phyloP scores from a whole-genome alignment of 768 basidiomycete genomes.

The Gelatoporia subvermispora region DNA sequence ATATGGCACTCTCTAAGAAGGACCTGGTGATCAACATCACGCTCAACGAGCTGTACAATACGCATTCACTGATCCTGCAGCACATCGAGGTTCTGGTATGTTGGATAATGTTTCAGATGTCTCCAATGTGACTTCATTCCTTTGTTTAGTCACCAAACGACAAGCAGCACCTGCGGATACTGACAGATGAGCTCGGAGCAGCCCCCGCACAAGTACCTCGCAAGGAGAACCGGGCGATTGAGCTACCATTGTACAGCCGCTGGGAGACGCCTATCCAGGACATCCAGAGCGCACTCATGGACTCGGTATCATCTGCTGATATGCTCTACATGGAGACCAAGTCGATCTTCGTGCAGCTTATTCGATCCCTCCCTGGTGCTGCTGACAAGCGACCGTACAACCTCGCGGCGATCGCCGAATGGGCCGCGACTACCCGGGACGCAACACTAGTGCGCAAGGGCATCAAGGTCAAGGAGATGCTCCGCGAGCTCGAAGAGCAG shows the following conservation, averaged over 20 bases:
- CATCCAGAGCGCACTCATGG: slow-evolving; percentile 93
- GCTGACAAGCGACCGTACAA: slow-evolving; percentile 87
- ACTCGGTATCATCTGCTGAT: slow-evolving; percentile 94
- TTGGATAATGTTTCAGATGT: slow-evolving; percentile 1
- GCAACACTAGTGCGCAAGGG: slow-evolving; percentile 92
- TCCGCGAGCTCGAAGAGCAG: slow-evolving; percentile 89
- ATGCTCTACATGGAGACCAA: slow-evolving; percentile 99
- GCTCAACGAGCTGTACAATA: slow-evolving; percentile 98
- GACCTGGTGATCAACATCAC: slow-evolving; percentile 98
- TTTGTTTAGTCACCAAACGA: slow-evolving; percentile 83
- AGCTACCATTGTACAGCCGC: slow-evolving; percentile 88
- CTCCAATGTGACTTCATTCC: slow-evolving; percentile 2
- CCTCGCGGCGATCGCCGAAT: slow-evolving; percentile 83
- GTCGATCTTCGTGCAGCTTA: slow-evolving; percentile 96
- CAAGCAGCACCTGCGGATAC: slow-evolving; percentile 93
- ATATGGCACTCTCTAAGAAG: slow-evolving; percentile 99
- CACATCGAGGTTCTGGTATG: slow-evolving; percentile 92
- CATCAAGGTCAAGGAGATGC: slow-evolving; percentile 99
- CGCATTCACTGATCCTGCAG: slow-evolving; percentile 90
- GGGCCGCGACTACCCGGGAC: slow-evolving; percentile 96
- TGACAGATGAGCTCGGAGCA: slow-evolving; percentile 92
- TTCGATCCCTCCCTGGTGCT: slow-evolving; percentile 87
- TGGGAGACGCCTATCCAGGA: slow-evolving; percentile 99
- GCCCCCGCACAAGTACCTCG: slow-evolving; percentile 95
- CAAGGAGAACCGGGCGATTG: slow-evolving; percentile 94